Base-by-base conservation (phyloP, 2,329 filamentous ascomycete species). In the Lasiodiplodia sp. region DNA sequence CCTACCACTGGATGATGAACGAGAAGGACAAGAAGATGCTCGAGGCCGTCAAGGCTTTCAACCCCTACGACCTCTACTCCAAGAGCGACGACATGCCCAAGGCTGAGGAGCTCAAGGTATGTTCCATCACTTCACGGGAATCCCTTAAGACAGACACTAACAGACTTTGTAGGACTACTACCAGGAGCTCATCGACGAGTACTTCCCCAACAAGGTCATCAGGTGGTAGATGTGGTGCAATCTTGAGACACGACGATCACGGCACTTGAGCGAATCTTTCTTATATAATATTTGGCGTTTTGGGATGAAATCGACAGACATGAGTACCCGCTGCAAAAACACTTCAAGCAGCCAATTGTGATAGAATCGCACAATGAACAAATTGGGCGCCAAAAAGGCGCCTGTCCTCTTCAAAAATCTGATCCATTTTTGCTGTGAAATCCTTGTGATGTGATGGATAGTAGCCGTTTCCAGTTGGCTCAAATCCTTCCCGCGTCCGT, bases 1-100 rank as follows among this genome's bases (percentile, higher is more conserved):
- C 92, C 7, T 97, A 97, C 82, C 80, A 81, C 70, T 88, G 93
- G 80, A 87, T 97, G 79, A 97, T 97, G 93, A 87, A 91, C 78
- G 89, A 91, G 70, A 91, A 94, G 77, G 94, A 97, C 74, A 82
- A 90, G 79, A 86, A 86, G 74, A 94, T 96, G 90, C 82, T 96
- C 73, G 87, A 88, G 76, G 93, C 93, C 10, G 93, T 96, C 62
- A 87, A 88, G 79, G 92, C 92, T 0, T 97, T 97, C 81, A 97
- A 97, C 78, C 93, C 93, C 0, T 97, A 97, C 75, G 94, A 97
- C 77, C 78, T 97, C 65, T 97, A 97, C 83, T 95, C 91, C 83
- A 97, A 97, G 89, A 94, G 90, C 73, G 93, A 97, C 75, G 92
- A 88, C 28, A 85, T 93, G 25, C 93, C 93, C 1, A 89, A 87